A percentile compares a stretch with the other conserved stretches of the same genome.
These are phyloP conservation scores for Globisporangium irregulare DNA, from an alignment of 352 stramenopile genomes.

Conservation along the genomic window DNA sequence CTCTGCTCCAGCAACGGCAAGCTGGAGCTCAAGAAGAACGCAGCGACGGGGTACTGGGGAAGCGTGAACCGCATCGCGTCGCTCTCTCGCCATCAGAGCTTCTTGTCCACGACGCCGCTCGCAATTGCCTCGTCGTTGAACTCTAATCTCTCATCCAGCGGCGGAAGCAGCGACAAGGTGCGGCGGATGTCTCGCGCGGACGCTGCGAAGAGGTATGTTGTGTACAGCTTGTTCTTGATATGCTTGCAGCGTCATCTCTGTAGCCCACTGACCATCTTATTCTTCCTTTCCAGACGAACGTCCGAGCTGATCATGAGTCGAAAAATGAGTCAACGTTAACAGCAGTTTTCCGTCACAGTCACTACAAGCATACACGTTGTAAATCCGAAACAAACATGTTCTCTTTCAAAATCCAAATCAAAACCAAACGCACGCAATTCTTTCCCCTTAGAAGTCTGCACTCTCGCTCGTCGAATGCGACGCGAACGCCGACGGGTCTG, in stretches of 20 bases:
- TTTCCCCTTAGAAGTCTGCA: slow-evolving; percentile 58
- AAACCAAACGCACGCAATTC: slow-evolving; percentile 4
- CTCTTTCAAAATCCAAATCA: not conserved
- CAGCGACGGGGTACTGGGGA: slow-evolving; percentile 76
- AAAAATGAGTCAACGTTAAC: slow-evolving; percentile 58
- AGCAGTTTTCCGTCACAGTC: not conserved
- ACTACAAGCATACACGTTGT: not conserved
- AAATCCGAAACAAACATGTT: slow-evolving; percentile 9
- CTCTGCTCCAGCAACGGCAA: slow-evolving; percentile 84
- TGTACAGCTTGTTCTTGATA: not conserved
- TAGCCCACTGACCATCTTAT: not conserved
- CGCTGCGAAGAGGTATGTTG: slow-evolving; percentile 69
- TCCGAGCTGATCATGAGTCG: slow-evolving; percentile 85
- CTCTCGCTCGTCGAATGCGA: slow-evolving; percentile 38
- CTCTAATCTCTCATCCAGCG: slow-evolving; percentile 14
- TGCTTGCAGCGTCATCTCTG: too few relatives aligned
- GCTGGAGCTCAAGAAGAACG: slow-evolving; percentile 87
- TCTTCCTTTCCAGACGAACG: slow-evolving; percentile 48
- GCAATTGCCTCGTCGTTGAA: slow-evolving; percentile 31
- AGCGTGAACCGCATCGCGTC: slow-evolving; percentile 86
- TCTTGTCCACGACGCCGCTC: slow-evolving; percentile 61
- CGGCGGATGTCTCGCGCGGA: slow-evolving; percentile 72
- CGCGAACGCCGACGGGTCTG: slow-evolving; percentile 30
- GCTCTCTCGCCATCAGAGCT: slow-evolving; percentile 82
- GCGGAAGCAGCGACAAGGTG: slow-evolving; percentile 32